Evolutionary conservation across 1,284 basidiomycete species (phyloP).

Genomic region (Trichosporon sp.): DNA sequence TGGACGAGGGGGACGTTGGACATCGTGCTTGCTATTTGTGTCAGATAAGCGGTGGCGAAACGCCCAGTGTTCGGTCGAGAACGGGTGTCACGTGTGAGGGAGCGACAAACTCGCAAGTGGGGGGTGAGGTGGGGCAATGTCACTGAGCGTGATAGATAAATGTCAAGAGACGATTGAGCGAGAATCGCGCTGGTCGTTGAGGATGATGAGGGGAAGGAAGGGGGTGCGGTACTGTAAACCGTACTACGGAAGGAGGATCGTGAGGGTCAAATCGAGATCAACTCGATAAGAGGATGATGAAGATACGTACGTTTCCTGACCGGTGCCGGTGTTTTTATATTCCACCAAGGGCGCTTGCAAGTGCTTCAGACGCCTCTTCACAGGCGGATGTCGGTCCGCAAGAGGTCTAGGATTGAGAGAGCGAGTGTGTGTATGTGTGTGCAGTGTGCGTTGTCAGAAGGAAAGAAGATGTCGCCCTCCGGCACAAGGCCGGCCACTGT

Average conservation of each 20-base stretch:
- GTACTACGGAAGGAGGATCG: not conserved
- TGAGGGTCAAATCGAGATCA: not conserved
- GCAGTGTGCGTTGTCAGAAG: not conserved
- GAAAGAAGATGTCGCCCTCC: not conserved
- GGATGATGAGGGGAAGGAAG: not conserved
- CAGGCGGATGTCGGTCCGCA: too few species aligned
- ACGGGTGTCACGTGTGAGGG: not conserved
- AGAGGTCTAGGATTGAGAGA: too few species aligned
- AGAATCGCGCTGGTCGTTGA: not conserved
- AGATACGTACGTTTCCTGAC: not conserved
- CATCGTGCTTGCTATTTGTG: constrained; percentile 1
- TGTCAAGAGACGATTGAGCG: not conserved
- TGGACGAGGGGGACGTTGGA: constrained; percentile 11
- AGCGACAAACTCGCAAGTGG: not conserved
- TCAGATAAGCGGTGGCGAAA: not conserved
- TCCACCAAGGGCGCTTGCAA: not conserved
- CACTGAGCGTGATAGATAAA: not conserved
- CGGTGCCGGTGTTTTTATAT: not conserved
- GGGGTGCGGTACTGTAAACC: not conserved
- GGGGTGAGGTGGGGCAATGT: not conserved
- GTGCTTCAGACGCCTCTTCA: not conserved
- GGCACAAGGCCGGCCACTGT: not conserved
- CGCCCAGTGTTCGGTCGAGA: not conserved
- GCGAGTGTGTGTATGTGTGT: not conserved
- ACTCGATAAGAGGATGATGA: not conserved